Evolutionary conservation across 495 filamentous ascomycete genomes (phyloP).

Genomic region (Podospora bellae-mahoneyi): DNA sequence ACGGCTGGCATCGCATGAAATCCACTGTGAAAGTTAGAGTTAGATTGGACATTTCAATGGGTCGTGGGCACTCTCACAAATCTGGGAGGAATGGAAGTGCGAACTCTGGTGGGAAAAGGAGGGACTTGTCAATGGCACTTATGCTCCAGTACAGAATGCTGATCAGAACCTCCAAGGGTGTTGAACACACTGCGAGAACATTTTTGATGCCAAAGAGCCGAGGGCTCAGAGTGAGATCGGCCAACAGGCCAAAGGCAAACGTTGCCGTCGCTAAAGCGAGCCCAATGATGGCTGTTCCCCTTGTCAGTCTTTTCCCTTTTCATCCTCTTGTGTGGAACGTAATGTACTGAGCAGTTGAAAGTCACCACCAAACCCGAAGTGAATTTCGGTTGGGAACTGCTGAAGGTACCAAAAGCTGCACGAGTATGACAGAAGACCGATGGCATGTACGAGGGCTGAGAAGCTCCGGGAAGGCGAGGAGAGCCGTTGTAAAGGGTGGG

Average conservation of each 20-base stretch:
- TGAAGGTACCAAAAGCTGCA: constrained; percentile 61
- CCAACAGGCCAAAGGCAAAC: constrained; percentile 66
- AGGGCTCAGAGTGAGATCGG: constrained; percentile 66
- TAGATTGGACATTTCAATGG: background rate
- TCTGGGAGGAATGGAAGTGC: constrained; percentile 53
- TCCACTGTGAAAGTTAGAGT: constrained; percentile 31
- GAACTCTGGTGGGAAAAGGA: constrained; percentile 49
- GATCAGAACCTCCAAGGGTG: constrained; percentile 78
- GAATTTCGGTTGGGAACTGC: constrained; percentile 47
- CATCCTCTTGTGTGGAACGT: no score
- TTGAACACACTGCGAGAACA: constrained; percentile 62
- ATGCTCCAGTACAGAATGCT: constrained; percentile 84
- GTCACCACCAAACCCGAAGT: constrained; percentile 75
- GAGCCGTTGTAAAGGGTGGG: constrained; percentile 73
- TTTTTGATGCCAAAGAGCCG: constrained; percentile 73
- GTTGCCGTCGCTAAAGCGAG: constrained; percentile 65
- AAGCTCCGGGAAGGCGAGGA: constrained; percentile 65
- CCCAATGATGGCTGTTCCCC: constrained; percentile 60
- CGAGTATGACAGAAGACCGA: constrained; percentile 65
- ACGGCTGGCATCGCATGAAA: constrained; percentile 78
- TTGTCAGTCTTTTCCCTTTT: no score
- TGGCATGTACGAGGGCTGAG: constrained; percentile 67
- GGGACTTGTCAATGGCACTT: constrained; percentile 58
- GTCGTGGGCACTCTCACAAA: constrained; percentile 35
- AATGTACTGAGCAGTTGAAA: constrained; percentile 65